phyloP scores from a whole-genome alignment of 805 yeast species.

The Geotrichum ghanense region DNA sequence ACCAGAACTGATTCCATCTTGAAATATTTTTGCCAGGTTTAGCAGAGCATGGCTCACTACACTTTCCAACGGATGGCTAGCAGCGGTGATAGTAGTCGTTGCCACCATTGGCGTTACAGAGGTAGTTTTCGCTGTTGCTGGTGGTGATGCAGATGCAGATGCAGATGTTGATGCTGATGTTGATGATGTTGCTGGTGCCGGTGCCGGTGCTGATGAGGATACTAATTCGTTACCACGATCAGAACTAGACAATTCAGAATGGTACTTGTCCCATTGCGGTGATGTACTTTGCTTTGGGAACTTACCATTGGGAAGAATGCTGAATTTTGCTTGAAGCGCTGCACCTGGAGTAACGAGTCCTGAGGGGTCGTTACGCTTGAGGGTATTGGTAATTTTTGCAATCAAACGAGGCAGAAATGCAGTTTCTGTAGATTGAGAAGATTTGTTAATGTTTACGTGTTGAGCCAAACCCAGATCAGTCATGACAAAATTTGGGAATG shows the following conservation, averaged over 20 bases:
- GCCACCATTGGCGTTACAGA: too few species aligned
- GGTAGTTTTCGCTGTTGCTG: neutral
- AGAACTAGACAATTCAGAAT: too few species aligned
- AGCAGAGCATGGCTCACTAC: constrained; percentile 23
- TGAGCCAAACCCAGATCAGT: neutral
- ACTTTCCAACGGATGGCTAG: constrained; percentile 11
- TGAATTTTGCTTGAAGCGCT: neutral
- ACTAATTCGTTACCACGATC: too few species aligned
- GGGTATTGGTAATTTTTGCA: neutral
- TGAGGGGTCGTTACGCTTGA: neutral
- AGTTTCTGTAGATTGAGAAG: neutral
- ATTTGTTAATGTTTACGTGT: neutral
- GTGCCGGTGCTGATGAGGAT: too few species aligned
- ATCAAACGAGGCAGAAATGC: neutral
- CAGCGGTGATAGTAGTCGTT: too few species aligned
- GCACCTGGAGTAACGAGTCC: neutral
- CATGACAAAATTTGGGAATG: neutral
- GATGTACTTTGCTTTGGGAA: constrained; percentile 6
- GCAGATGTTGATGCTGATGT: too few species aligned
- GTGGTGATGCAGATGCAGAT: neutral
- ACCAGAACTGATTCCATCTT: constrained; percentile 24
- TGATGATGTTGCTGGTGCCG: too few species aligned
- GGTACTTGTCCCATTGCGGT: constrained; percentile 4
- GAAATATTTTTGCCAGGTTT: constrained; percentile 24
- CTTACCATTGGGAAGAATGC: constrained; percentile 1